A percentile compares a stretch with the other conserved stretches of the same genome.
These are phyloP conservation scores for Rhododendron vialii DNA, from an alignment of 148 eudicot genomes.

Conservation along the genomic window DNA sequence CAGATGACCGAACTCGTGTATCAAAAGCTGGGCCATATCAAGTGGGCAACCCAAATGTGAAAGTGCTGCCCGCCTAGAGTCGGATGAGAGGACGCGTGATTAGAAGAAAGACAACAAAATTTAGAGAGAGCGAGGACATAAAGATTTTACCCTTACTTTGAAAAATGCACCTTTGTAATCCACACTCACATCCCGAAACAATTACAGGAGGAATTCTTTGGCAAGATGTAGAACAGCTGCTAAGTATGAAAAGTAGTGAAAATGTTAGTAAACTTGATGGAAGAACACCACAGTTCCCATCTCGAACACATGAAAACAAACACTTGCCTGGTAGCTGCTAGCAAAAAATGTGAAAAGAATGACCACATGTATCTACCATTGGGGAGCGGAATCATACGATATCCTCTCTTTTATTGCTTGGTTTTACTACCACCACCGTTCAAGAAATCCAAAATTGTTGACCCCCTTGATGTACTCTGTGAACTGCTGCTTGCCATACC, in stretches of 20 bases:
- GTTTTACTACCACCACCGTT: conserved; percentile 9
- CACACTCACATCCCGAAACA: neutral
- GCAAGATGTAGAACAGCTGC: neutral
- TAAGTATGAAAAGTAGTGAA: neutral
- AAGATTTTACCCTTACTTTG: neutral
- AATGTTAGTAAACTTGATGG: neutral
- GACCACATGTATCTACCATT: neutral
- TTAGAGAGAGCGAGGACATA: neutral
- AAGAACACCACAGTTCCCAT: neutral
- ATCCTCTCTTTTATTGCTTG: conserved; percentile 7
- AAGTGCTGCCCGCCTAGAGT: neutral
- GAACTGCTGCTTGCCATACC: conserved; percentile 12
- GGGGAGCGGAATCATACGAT: neutral
- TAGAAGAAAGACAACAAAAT: neutral
- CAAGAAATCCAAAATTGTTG: conserved; percentile 30
- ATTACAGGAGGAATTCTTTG: neutral
- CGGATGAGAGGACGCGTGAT: neutral
- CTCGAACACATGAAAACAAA: neutral
- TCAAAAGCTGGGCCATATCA: neutral
- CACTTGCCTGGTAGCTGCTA: conserved; percentile 2
- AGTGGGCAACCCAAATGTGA: neutral
- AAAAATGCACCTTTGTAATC: neutral
- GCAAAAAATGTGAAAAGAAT: neutral
- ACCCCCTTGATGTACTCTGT: conserved; percentile 16
- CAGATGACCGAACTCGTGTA: too few species aligned